Evolutionary conservation across 352 stramenopile genomes (phyloP), one percentile per base, ranked within the genome.

Genomic region (Phytophthora podocarpi): DNA sequence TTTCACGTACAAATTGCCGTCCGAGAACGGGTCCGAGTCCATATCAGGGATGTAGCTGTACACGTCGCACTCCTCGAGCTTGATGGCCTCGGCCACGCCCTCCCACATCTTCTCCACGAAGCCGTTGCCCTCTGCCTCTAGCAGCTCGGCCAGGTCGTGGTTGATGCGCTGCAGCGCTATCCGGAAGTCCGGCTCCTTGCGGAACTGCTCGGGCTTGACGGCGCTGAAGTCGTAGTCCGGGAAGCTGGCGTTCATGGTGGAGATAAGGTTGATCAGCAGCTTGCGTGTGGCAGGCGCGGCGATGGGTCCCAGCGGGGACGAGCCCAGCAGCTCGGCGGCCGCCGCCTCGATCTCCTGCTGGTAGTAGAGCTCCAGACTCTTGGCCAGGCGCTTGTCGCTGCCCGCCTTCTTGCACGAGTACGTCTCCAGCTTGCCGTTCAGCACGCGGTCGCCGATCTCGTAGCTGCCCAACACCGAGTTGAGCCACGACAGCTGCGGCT

Each of bases 41-140:
- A 97, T 94, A 73, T 98, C 91, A 9, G 91, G 90, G 31, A 97
- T 90, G 77, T 97, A 97, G 74, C 82, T 96, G 74, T 97, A 97
- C 3, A 98, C 89, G 27, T 97, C 85, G 65, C 90, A 97, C 63
- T 97, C 87, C 11, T 90, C 76, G n/a, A 93, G 80, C 47, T 90
- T 85, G 47, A 97, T 95, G 11, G 77, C 85, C 49, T 94, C 83
- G 7, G 89, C 72, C 45, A 97, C 84, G 11, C 71, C 75, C 67
- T 99, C 97, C 76, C 98, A 97, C 62, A 99, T 88, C 56, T 98
- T 98, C 76, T 99, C 98, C 34, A 99, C 89, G 72, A 99, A 99
- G 10, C 98, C 93, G 45, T 95, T 97, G 30, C 85, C 95, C 78
- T 99, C 98, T 56, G 99, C 97, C 65, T 99, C 98, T 39, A 98